Evolutionary conservation across 2,329 filamentous ascomycete genomes (phyloP), one percentile per base, ranked within the genome.

Genomic region (Sporothrix pseudoabietina): DNA sequence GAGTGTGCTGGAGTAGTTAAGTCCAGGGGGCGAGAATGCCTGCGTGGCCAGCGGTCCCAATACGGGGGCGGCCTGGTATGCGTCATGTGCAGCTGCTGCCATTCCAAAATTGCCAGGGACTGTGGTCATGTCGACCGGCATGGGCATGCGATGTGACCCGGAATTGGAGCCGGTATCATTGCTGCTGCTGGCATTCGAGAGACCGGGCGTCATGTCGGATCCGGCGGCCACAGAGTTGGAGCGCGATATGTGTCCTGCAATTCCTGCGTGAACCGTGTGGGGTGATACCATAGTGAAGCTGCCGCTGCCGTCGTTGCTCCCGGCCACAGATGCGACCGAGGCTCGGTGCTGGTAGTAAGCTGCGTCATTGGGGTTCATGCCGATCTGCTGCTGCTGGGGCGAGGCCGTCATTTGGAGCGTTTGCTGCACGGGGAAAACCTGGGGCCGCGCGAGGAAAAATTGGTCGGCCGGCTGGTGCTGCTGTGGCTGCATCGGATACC

Each of bases 101-200:
- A 66, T 26, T 2, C n/a, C n/a, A 30, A 30, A 66, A n/a, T 14
- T 30, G 61, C 61, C 61, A 7, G 39, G 39, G 1, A 44, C 39
- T 5, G 22, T 26, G 12, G 39, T 19, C 39, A 66, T 66, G 14
- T 44, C 61, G 22, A 66, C 8, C n/a, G 61, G 39, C 61, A 66
- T 39, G 19, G 19, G 7, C 16, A 30, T 66, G 39, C n/a, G n/a
- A 2, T 41, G 32, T 14, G 57, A 41, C 7, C 57, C 32, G 2
- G 55, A 8, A 22, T 66, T 47, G 2, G 65, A 35, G 3, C 44
- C 65, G 3, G 66, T 26, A 8, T 52, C 49, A 49, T 39, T 52
- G 19, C 66, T 54, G 32, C 49, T 69, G 66, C 66, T 69, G 14
- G 9, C 39, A 22, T 30, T 52, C 1, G 66, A 69, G 8, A 69